Conservation (phyloP, 495 filamentous ascomycete species). For the Daldinia loculata region DNA sequence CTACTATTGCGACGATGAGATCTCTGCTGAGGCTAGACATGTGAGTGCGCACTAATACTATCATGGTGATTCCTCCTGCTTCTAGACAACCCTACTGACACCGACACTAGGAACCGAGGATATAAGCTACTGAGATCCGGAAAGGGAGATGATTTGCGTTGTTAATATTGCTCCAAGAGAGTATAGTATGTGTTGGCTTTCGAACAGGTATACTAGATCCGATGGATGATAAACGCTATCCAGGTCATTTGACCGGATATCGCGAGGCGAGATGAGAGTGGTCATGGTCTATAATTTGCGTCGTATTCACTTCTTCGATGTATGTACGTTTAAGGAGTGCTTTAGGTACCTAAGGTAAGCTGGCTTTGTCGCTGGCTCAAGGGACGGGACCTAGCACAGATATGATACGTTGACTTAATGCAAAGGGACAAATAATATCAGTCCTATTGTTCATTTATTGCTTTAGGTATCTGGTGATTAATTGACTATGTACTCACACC, state of each 20-base stretch:
- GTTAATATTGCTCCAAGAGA: not conserved
- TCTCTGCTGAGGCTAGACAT: not conserved
- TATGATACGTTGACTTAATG: not conserved
- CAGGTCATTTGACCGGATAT: not conserved
- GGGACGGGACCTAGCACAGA: not conserved
- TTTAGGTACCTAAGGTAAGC: not conserved
- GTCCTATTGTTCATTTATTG: not conserved
- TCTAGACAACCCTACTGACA: not conserved
- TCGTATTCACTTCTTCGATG: not conserved
- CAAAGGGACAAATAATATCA: not conserved
- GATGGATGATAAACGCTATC: not conserved
- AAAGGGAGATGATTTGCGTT: not conserved
- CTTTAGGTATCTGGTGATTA: not conserved
- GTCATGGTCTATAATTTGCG: not conserved
- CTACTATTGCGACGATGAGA: not conserved
- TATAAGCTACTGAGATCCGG: not conserved
- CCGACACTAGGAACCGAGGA: not conserved
- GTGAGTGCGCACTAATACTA: not conserved
- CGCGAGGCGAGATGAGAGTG: not conserved
- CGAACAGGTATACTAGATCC: not conserved
- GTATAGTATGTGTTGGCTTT: not conserved
- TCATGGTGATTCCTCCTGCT: not conserved
- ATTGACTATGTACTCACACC: not conserved
- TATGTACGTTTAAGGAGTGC: not conserved
- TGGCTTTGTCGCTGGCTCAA: not conserved